Conservation (phyloP, 169 alveolate species). For the Babesia ovata region DNA sequence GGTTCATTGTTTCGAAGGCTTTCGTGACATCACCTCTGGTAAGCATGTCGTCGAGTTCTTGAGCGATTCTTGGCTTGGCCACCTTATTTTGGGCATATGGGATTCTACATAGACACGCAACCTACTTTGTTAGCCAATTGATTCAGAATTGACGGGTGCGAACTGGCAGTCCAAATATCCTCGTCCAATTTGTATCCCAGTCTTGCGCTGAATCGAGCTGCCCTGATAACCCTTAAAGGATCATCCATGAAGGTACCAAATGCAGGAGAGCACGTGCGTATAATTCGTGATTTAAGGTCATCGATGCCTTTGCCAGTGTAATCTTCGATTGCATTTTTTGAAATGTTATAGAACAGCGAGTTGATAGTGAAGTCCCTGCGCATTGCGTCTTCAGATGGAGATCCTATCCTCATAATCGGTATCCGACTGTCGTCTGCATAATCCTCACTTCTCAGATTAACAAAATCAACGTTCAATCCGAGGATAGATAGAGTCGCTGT, state of each 20-base stretch:
- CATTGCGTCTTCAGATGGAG: conserved; percentile 95
- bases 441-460: conserved; percentile 93
- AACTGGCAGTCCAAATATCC: conserved; percentile 33
- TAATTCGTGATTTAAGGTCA: conserved; percentile 89
- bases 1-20: conserved; percentile 41
- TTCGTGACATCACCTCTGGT: conserved; percentile 41
- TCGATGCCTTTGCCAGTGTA: conserved; percentile 89
- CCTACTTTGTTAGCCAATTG: conserved; percentile 57
- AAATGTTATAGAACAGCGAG: conserved; percentile 94
- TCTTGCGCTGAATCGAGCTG: conserved; percentile 88
- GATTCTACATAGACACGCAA: neutral
- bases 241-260: conserved; percentile 94
- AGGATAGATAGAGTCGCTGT: conserved; percentile 91
- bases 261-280: conserved; percentile 93
- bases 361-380: conserved; percentile 98
- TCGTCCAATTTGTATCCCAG: conserved; percentile 43
- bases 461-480: conserved; percentile 93
- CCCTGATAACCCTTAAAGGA: conserved; percentile 96
- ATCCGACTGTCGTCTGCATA: conserved; percentile 91
- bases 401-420: conserved; percentile 92
- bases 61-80: conserved; percentile 62
- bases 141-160: conserved; percentile 31
- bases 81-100: conserved; percentile 23
- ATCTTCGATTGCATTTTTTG: conserved; percentile 92
- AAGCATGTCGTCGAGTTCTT: conserved; percentile 61